Base-by-base conservation (phyloP, 257 asterid species). In the Dorcoceras hygrometricum region DNA sequence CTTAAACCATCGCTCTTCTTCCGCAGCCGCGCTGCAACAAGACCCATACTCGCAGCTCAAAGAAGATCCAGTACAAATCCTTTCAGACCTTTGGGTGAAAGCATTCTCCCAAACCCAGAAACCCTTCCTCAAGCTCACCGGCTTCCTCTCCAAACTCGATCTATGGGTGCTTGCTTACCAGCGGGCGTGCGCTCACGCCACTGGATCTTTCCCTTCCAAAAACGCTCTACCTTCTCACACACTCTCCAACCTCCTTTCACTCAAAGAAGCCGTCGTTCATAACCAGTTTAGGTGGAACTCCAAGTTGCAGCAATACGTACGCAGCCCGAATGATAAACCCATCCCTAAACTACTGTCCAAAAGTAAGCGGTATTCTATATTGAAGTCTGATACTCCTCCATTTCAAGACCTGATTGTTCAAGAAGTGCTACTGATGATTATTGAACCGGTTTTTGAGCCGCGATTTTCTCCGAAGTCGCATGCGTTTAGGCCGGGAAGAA, bases 151-250 rank as follows among this genome's bases (percentile, higher is more conserved):
- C 1, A 90, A 93, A 67, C 76, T 86, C 69, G 96, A 93, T 73
- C 89, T 93, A 20, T 93, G 97, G 97, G 82, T 90, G 43, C 96
- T 93, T 71, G 97, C 99, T 53, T 93, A 93, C 80, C 99, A 93
- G 82, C 87, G 99, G 39, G 79, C 95, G 1, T 88, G 87, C 74
- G 97, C 97, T 48, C 94, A 93, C 64, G 79, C 82, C 36, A 88
- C 90, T 57, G 99, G 99, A 26, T 75, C 96, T 3, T 93, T 86
- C 74, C 99, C 96, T 4, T 96, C 95, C 25, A 87, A 80, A 22
- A 86, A 83, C 59, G 86, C 95, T 20, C 66, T 93, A 50, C 86
- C 89, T 29, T 48, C 81, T 0, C 73, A 82, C 74, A 79, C 85
- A 50, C 89, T 93, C 18, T 68, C 79, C 63, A 71, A 75, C 59